These are phyloP conservation scores for Echria macrotheca DNA, from an alignment of 495 filamentous ascomycete genomes.

Conservation along the genomic window DNA sequence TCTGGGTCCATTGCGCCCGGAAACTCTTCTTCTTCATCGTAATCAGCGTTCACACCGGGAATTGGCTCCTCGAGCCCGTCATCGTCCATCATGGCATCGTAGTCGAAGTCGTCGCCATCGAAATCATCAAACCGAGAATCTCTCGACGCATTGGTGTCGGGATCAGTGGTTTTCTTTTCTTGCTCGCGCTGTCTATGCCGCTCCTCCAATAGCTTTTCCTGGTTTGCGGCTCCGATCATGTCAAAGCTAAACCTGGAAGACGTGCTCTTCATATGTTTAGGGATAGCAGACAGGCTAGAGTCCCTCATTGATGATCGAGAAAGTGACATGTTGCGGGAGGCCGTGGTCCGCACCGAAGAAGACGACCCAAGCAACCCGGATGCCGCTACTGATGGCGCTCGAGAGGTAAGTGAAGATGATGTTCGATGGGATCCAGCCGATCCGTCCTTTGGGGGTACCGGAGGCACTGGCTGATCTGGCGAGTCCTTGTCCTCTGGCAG, in stretches of 20 bases:
- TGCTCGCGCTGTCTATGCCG: slow-evolving; percentile 69
- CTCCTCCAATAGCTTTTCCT: slow-evolving; percentile 82
- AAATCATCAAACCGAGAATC: slow-evolving; percentile 54
- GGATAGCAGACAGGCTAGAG: slow-evolving; percentile 47
- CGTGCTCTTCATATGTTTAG: slow-evolving; percentile 77
- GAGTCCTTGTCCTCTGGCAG: slow-evolving; percentile 8
- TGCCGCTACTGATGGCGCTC: slow-evolving; percentile 20
- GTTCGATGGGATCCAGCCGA: slow-evolving; percentile 19
- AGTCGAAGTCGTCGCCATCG: slow-evolving; percentile 63
- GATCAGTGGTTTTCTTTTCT: slow-evolving; percentile 40
- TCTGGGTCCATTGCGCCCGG: slow-evolving; percentile 33
- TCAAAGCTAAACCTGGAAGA: slow-evolving; percentile 91
- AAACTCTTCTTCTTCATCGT: slow-evolving; percentile 35
- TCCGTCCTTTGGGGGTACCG: slow-evolving; percentile 36
- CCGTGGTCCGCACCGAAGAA: slow-evolving; percentile 23
- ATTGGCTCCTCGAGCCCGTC: slow-evolving; percentile 71
- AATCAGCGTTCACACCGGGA: slow-evolving; percentile 66
- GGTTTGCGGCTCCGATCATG: slow-evolving; percentile 72
- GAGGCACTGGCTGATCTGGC: slow-evolving; percentile 20
- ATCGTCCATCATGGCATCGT: slow-evolving; percentile 63
- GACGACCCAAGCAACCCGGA: slow-evolving; percentile 9
- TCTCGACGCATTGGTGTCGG: slow-evolving; percentile 17
- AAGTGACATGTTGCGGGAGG: slow-evolving; percentile 31
- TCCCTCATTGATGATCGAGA: slow-evolving; percentile 36
- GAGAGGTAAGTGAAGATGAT: slow-evolving; percentile 30